Evolutionary conservation across 164 flowering plant genomes (phyloP).

Genomic region (Platanus orientalis): DNA sequence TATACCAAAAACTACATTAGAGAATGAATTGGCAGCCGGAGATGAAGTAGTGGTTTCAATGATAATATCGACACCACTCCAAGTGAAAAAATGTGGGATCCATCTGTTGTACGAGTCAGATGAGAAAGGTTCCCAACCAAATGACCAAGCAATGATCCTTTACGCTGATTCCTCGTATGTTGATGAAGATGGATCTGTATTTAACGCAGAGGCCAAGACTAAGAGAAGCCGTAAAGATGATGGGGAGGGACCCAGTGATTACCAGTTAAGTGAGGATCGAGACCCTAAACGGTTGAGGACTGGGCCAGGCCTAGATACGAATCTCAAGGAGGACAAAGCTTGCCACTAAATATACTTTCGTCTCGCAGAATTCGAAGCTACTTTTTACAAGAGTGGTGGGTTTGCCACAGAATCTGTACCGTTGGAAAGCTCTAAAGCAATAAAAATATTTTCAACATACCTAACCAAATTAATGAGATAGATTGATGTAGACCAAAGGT

Average conservation of each 20-base stretch:
- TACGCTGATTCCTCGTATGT: not conserved
- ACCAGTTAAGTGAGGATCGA: not conserved
- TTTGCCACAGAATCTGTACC: too few relatives aligned
- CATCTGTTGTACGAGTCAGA: not conserved
- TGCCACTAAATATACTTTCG: too few relatives aligned
- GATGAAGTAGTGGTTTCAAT: not conserved
- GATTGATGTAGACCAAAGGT: too few relatives aligned
- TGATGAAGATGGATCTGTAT: not conserved
- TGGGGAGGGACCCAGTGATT: not conserved
- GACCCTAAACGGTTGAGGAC: not conserved
- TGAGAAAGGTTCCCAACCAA: not conserved
- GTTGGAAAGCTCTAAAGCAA: too few relatives aligned
- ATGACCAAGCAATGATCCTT: not conserved
- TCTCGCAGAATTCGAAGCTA: too few relatives aligned
- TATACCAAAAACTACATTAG: not conserved
- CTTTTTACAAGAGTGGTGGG: too few relatives aligned
- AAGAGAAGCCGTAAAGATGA: slow-evolving; percentile 1
- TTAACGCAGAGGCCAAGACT: not conserved
- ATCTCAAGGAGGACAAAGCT: too few relatives aligned
- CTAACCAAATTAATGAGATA: too few relatives aligned
- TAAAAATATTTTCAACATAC: too few relatives aligned
- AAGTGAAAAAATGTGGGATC: not conserved
- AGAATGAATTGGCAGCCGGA: not conserved
- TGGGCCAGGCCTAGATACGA: too few relatives aligned
- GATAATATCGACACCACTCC: not conserved